Conservation (phyloP, 305 asterid genomes). For the Lippia alba region DNA sequence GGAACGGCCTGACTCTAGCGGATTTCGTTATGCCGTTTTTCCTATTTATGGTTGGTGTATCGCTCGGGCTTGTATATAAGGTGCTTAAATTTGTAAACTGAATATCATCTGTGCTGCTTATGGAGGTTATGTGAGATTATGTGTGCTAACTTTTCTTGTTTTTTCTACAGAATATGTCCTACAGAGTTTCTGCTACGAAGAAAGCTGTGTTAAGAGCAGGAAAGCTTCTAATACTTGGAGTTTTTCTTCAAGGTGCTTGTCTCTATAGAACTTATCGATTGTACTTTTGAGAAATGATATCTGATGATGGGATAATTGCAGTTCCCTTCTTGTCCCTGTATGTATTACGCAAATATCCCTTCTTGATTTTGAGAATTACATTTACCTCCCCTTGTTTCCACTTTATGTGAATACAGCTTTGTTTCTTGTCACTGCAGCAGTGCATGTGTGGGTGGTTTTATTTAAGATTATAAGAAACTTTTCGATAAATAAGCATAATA, state of each 20-base stretch:
- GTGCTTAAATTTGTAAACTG: constrained; percentile 32
- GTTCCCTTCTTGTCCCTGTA: no score
- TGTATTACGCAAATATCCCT: no score
- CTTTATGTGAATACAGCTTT: no score
- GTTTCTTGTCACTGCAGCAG: no score
- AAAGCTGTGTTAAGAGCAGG: constrained; percentile 58
- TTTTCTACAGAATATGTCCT: constrained; percentile 50
- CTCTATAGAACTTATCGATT: constrained; percentile 18
- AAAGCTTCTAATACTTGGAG: constrained; percentile 64
- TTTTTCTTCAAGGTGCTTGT: constrained; percentile 73
- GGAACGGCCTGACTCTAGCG: constrained; percentile 79
- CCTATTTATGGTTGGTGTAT: constrained; percentile 77
- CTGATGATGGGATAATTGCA: background rate
- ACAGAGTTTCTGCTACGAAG: constrained; percentile 55
- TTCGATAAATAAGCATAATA: no score
- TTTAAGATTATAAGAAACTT: no score
- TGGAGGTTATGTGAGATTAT: background rate
- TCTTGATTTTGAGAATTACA: no score
- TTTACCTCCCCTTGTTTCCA: no score
- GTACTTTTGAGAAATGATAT: constrained; percentile 4
- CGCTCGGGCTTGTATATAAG: constrained; percentile 77
- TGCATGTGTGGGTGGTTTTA: no score
- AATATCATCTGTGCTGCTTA: background rate
- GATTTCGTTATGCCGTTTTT: constrained; percentile 84
- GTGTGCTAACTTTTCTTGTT: constrained; percentile 29